Base-by-base conservation (phyloP, 371 early-diverging fungal genomes). In the Zopfochytrium polystomum region DNA sequence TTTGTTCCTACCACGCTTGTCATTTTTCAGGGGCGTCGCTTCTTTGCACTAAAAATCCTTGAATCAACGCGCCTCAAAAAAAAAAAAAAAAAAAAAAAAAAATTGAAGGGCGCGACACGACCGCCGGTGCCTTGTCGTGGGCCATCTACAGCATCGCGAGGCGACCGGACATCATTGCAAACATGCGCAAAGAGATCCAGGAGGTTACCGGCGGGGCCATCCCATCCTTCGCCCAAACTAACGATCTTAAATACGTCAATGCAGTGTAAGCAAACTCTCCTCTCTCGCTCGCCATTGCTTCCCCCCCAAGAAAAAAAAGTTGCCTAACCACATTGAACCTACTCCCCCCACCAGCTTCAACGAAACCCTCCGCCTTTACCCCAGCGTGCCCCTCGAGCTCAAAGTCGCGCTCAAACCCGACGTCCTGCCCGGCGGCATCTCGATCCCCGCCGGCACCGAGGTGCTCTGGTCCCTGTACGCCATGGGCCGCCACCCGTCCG, bases 111-210 rank as follows among this genome's bases (percentile, higher is more conserved):
- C 51, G 77, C 9, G 76, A 75, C 47, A 88, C 89, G 0, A 89
- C 89, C 2, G 89, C 89, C 0, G 84, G 85, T 52, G 80, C 88
- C 0, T 60, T 90, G 9, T 73, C 82, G 0, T 90, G 89, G 90
- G 68, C 78, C 13, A 71, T 89, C 48, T 87, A 76, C 35, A 56
- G 69, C 13, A 56, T 89, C 5, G 30, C 54, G 13, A 49, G 68
- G 29, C 60, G 82, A 22, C 85, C 85, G 26, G 63, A 72, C 2
- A 55, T 79, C 6, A 71, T 78, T 27, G 53, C 60, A 18, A 76
- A 78, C 51, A 67, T 86, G 0, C 42, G 74, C 6, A 52, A 75
- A 6, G 87, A 87, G 58, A 72, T 81, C 23, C 53, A 62, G 29
- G 57, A 51, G 11, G 65, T 72, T 6, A 63, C 81, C 13, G 60